Base-by-base conservation (phyloP, 139 green algal species). In the Chlorella sp. region DNA sequence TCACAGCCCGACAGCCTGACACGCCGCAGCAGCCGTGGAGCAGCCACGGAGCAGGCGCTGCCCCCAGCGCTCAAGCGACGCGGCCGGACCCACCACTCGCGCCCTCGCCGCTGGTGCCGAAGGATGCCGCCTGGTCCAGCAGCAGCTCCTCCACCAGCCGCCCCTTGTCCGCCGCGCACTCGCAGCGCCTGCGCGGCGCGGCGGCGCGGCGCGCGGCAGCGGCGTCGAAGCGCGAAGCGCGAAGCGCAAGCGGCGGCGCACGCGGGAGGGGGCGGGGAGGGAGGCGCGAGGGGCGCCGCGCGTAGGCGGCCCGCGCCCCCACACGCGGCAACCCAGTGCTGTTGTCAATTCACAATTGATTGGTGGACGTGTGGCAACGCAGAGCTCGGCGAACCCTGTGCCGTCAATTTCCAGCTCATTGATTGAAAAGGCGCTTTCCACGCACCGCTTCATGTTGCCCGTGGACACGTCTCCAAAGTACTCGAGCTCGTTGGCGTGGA, bases 81-180 rank as follows among this genome's bases (percentile, higher is more conserved):
- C n/a, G n/a, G n/a, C n/a, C n/a, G n/a, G n/a, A n/a, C n/a, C n/a
- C n/a, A n/a, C n/a, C n/a, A n/a, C n/a, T n/a, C n/a, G n/a, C n/a
- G n/a, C n/a, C n/a, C 60, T 74, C 41, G 42, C 59, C 67, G 42
- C 27, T 60, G 63, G 55, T 38, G 40, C 38, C 72, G 5, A 33
- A 65, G 1, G 71, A 64, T 35, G 55, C 69, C 14, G 67, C 74
- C 38, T 79, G 33, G 65, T 63, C 43, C 35, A 73, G 50, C 61
- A 86, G 65, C 8, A 92, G 48, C 7, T 82, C 46, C 3, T 73
- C 64, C 27, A 94, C 73, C 64, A 84, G 55, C 3, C 46, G 63
- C 1, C 50, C 77, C 78, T 94, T 94, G 76, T 95, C 90, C 0
- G 75, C 58, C 0, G 83, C 90, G 36, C 78, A 84, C 80, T 93